Conservation (phyloP, 306 rosid genomes). For the Pyrus betulifolia region DNA sequence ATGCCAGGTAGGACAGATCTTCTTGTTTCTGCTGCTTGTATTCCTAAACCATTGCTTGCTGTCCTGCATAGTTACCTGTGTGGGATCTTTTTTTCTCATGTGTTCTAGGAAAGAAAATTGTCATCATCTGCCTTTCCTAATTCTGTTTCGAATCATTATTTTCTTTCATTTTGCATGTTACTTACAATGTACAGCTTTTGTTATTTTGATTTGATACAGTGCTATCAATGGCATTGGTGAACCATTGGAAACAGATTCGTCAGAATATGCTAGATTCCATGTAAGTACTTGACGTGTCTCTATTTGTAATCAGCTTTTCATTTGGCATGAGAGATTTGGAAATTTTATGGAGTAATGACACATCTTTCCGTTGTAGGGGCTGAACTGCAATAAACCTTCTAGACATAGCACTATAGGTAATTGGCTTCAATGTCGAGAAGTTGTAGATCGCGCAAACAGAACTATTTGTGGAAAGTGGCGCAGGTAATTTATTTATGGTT, state of each 20-base stretch:
- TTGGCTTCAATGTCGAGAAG: slow-evolving; percentile 83
- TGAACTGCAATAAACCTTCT: slow-evolving; percentile 26
- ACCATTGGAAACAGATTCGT: slow-evolving; percentile 40
- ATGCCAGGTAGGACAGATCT: background rate
- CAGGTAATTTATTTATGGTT: slow-evolving; percentile 34
- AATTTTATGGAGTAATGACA: slow-evolving; percentile 17
- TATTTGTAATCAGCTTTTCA: slow-evolving; percentile 6
- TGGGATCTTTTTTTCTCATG: background rate
- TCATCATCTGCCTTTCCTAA: background rate
- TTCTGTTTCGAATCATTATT: background rate
- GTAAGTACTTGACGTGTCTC: slow-evolving; percentile 31
- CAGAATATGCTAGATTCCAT: slow-evolving; percentile 32
- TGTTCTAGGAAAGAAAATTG: background rate
- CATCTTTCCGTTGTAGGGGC: slow-evolving; percentile 35
- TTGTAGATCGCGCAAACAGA: slow-evolving; percentile 41
- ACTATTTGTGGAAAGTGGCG: slow-evolving; percentile 88
- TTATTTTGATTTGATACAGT: slow-evolving; percentile 36
- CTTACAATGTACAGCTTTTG: slow-evolving; percentile 13
- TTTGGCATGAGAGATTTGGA: background rate
- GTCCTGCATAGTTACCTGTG: background rate
- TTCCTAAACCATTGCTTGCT: too few relatives aligned
- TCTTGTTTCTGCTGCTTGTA: background rate
- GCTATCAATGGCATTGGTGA: slow-evolving; percentile 41
- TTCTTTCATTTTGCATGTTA: background rate
- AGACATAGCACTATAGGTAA: slow-evolving; percentile 49